These are phyloP conservation scores for Zasmidium cellare DNA, from an alignment of 2,329 filamentous ascomycete genomes.

Conservation along the genomic window DNA sequence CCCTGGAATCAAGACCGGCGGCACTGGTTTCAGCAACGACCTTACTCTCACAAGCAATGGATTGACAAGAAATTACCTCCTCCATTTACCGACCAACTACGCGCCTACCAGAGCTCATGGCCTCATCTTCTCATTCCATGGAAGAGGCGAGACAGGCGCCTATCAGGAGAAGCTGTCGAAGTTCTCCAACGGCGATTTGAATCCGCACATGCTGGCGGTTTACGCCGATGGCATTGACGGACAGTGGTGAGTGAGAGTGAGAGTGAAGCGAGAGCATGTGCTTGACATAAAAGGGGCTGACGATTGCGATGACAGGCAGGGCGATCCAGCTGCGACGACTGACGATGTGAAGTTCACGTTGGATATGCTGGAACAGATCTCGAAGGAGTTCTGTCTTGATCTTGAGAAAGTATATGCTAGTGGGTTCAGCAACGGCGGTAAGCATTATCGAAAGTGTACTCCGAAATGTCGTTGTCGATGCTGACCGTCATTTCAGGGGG, in stretches of 20 bases:
- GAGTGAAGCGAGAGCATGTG: neutral
- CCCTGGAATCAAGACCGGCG: conserved; percentile 17
- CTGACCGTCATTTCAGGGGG: conserved; percentile 43
- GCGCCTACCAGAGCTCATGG: conserved; percentile 37
- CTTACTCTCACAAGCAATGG: conserved; percentile 20
- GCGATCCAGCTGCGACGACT: conserved; percentile 40
- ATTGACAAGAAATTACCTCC: conserved; percentile 35
- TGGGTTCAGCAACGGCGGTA: conserved; percentile 57
- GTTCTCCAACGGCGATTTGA: conserved; percentile 46
- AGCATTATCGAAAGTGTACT: conserved; percentile 35
- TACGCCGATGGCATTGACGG: conserved; percentile 43
- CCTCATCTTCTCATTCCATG: conserved; percentile 51
- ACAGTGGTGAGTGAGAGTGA: conserved; percentile 26
- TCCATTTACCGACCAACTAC: conserved; percentile 43
- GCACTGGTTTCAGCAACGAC: conserved; percentile 15
- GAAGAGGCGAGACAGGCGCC: conserved; percentile 38
- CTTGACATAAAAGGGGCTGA: neutral
- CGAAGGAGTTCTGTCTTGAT: conserved; percentile 46
- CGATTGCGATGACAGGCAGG: conserved; percentile 29
- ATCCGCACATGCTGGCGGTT: conserved; percentile 45
- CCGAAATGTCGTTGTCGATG: conserved; percentile 30
- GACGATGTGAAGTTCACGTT: conserved; percentile 47
- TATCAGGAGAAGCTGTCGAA: conserved; percentile 44
- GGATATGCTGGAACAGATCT: conserved; percentile 42
- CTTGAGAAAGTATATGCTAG: conserved; percentile 43